Evolutionary conservation across 768 basidiomycete genomes (phyloP), one percentile per base, ranked within the genome.

Genomic region (Tephrocybe sp.): DNA sequence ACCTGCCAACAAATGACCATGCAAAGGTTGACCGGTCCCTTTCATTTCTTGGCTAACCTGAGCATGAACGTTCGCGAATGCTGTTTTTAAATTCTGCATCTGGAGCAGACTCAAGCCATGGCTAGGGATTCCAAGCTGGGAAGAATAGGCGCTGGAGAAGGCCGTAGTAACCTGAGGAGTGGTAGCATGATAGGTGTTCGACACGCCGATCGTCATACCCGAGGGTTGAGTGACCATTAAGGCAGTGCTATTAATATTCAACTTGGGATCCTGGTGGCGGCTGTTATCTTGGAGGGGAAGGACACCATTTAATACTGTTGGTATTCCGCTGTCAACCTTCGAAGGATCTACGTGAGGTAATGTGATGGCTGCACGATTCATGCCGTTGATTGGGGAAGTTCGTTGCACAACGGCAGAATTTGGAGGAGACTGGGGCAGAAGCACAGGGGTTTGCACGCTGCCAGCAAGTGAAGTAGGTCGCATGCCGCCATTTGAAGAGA

Each of bases 81-180:
- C 79, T 6, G 76, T 66, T 64, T 84, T 83, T 37, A 84, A 55
- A 45, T 68, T 75, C 62, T 83, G 82, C 63, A 84, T 68, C 57
- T 84, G 82, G 49, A 85, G 84, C 19, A 67, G 48, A 29, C 71
- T 78, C 36, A 85, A 60, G 1, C 69, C 68, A 43, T 68, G 71
- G 38, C 58, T 63, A 51, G 53, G 29, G 6, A 33, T 25, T 11
- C 30, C 27, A 59, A 39, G 41, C n/a, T 62, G 54, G 40, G 56
- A 64, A n/a, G 69, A 67, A 24, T 12, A 69, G 58, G 12, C 5
- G 58, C 61, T 34, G 10, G 64, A 54, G 11, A 24, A 40, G 4
- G 68, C 59, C 6, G 66, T 54, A 29, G 27, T 5, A 5, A 29
- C 5, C 46, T 67, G 65, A 34, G 61, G 64, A 10, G 64, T 63